Base-by-base conservation (phyloP, 495 filamentous ascomycete species). In the Daldinia loculata region DNA sequence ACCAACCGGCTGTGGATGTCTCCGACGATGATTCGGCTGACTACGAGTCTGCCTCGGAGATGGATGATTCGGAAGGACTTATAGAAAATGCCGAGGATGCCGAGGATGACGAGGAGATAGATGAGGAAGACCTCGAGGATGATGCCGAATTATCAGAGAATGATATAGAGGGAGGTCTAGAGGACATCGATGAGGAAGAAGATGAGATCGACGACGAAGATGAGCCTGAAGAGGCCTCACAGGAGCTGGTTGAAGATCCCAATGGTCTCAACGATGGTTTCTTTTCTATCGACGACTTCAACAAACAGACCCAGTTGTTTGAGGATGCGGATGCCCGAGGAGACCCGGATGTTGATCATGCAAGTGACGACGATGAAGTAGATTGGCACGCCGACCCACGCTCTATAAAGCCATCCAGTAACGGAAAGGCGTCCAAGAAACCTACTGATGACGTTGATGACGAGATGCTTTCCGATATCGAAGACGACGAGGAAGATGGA, bases 201-300 rank as follows among this genome's bases (percentile, higher is more conserved):
- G 77, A 81, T 36, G 77, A 75, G 0, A 71, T 75, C 0, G 75
- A 78, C 4, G 72, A 80, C 0, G 80, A 76, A 6, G 81, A 76
- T 2, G 74, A 74, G 0, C 76, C 79, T 9, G 77, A 80, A 7
- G 71, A 80, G 11, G 67, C 71, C 4, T 61, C 67, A 2, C 71
- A 81, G 24, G 77, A 78, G 3, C 74, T 83, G 27, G 79, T 85
- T 15, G 81, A 86, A 59, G 85, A 87, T 56, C 82, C 84, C 36
- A 76, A 84, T 67, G 85, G 87, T 27, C 80, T 93, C 77, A 99
- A 99, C 76, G 95, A 99, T 75, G 95, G 93, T 4, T 99, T 99
- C 81, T 99, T 99, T 81, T 97, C 93, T 1, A 97, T 99, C 67
- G 94, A 98, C 66, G 90, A 97, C 57, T 99, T 99, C 86, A 99